These are phyloP conservation scores for Trypanosoma vivax DNA, from an alignment of 208 protist genomes.

Conservation along the genomic window DNA sequence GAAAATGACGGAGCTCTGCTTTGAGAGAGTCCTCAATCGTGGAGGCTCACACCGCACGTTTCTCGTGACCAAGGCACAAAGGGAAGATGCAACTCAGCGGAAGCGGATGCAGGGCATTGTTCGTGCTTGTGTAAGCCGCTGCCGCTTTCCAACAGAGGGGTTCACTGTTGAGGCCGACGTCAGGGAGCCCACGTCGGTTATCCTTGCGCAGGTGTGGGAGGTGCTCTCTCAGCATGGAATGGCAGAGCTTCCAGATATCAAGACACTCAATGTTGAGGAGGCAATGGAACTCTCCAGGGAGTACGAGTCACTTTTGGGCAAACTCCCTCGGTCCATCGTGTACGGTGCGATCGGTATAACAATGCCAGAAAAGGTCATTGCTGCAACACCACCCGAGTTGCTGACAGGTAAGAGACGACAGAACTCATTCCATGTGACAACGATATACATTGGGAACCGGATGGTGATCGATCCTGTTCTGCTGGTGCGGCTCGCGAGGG, in stretches of 20 bases:
- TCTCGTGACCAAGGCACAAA: neutral
- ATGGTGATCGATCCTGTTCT: conserved; percentile 37
- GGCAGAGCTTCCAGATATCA: conserved; percentile 33
- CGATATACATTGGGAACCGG: conserved; percentile 13
- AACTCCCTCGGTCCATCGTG: conserved; percentile 24
- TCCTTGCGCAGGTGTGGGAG: conserved; percentile 35
- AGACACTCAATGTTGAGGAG: conserved; percentile 21
- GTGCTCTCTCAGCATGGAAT: conserved; percentile 25
- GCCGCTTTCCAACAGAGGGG: conserved; percentile 23
- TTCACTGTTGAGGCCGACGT: conserved; percentile 48
- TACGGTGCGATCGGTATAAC: conserved; percentile 30
- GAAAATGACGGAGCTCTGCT: conserved; percentile 42
- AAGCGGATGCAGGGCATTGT: conserved; percentile 39
- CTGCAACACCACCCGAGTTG: conserved; percentile 7
- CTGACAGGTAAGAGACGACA: conserved; percentile 14
- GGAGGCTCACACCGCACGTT: conserved; percentile 60
- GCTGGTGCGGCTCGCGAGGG: conserved; percentile 36
- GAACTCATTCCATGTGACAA: conserved; percentile 6
- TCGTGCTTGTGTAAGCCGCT: conserved; percentile 23
- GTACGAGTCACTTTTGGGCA: conserved; percentile 43
- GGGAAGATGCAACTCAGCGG: too few relatives aligned
- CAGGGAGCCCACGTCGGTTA: conserved; percentile 14
- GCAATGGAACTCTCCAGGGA: conserved; percentile 26
- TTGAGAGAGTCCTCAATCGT: conserved; percentile 48
- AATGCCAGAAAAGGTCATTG: conserved; percentile 12